Evolutionary conservation across 2,329 filamentous ascomycete species (phyloP).

Genomic region (Allantophomopsis lycopodina): DNA sequence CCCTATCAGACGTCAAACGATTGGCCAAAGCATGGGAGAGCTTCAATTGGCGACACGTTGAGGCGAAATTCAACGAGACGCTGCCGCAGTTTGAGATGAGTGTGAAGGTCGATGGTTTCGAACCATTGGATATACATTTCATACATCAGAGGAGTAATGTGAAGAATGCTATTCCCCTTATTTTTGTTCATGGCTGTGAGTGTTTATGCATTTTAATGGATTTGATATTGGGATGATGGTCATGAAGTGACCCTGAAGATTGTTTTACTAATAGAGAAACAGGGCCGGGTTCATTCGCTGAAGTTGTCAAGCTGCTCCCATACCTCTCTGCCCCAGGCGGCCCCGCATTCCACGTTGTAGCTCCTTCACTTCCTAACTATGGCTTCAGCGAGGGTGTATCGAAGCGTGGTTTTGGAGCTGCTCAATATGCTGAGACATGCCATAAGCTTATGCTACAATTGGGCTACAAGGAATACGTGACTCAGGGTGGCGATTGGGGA

Average conservation of each 20-base stretch:
- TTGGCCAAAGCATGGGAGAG: constrained; percentile 9
- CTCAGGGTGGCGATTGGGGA: constrained; percentile 61
- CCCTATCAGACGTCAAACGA: constrained; percentile 3
- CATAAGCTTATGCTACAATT: constrained; percentile 57
- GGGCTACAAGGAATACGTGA: constrained; percentile 45
- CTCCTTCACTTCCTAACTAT: constrained; percentile 39
- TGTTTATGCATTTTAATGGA: neutral
- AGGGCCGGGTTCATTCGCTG: constrained; percentile 53
- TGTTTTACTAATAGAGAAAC: neutral
- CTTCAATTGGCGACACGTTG: constrained; percentile 11
- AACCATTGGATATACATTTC: constrained; percentile 46
- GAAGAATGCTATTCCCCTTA: constrained; percentile 41
- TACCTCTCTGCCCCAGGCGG: constrained; percentile 19
- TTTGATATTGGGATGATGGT: neutral
- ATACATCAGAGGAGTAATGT: constrained; percentile 38
- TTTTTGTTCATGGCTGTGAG: constrained; percentile 49
- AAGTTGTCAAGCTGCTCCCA: constrained; percentile 46
- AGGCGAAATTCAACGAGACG: constrained; percentile 9
- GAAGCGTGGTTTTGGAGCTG: constrained; percentile 35
- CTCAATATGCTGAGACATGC: constrained; percentile 47
- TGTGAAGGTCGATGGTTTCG: constrained; percentile 42
- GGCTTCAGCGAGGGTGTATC: constrained; percentile 26
- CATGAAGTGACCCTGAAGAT: neutral
- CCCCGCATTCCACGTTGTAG: constrained; percentile 37
- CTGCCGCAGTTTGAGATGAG: constrained; percentile 16